Evolutionary conservation across 352 stramenopile species (phyloP).

Genomic region (Pythium dissotocum): DNA sequence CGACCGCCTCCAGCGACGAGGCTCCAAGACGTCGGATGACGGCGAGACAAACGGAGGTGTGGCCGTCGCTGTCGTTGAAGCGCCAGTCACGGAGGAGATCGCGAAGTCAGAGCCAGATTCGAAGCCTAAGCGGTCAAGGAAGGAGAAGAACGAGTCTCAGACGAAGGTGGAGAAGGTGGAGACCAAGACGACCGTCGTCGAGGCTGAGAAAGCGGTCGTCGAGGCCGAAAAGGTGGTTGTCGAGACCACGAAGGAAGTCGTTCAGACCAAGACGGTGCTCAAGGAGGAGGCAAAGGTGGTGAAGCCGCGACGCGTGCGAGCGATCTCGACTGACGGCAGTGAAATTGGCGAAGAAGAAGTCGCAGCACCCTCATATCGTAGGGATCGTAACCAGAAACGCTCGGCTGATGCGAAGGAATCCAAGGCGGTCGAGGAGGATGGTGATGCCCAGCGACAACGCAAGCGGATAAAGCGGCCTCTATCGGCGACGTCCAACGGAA

Average conservation of each 20-base stretch:
- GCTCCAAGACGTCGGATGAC: not conserved
- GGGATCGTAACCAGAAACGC: not conserved
- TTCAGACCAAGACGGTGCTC: too few relatives aligned
- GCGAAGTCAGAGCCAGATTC: not conserved
- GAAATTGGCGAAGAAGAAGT: not conserved
- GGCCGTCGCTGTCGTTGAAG: not conserved
- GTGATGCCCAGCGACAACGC: slow-evolving; percentile 9
- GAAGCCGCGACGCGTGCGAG: not conserved
- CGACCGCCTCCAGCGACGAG: not conserved
- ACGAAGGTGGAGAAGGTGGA: not conserved
- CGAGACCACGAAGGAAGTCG: not conserved
- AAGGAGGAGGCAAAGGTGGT: not conserved
- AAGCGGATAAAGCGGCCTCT: slow-evolving; percentile 20
- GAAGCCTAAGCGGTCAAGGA: not conserved
- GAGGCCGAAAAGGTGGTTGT: not conserved
- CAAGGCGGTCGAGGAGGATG: not conserved
- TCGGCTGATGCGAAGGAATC: not conserved
- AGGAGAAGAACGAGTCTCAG: not conserved
- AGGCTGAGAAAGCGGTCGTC: not conserved
- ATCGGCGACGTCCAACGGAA: not conserved
- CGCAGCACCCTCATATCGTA: not conserved
- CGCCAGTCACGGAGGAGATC: not conserved
- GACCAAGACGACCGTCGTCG: not conserved
- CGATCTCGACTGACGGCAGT: slow-evolving; percentile 10
- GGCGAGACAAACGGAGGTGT: not conserved